A percentile compares a stretch with the other conserved stretches of the same genome.
These are phyloP conservation scores for Metschnikowia lunata DNA, from an alignment of 805 yeast genomes.

Conservation along the genomic window DNA sequence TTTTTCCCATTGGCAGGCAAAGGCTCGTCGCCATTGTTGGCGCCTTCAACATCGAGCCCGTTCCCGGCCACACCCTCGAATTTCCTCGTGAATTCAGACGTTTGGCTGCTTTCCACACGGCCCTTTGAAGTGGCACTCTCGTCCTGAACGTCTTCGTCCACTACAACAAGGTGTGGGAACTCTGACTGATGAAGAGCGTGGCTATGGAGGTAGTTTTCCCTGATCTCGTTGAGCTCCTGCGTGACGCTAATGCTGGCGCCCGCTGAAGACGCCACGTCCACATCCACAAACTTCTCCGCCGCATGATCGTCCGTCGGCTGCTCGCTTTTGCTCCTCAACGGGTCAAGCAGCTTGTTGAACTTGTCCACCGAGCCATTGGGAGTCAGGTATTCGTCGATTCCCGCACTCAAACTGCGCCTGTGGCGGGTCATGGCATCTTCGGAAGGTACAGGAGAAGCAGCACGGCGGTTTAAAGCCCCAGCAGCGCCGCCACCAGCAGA, in stretches of 20 bases:
- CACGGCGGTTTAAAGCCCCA: conserved; percentile 14
- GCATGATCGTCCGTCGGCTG: neutral
- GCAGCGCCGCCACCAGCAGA: conserved; percentile 20
- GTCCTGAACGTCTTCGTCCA: neutral
- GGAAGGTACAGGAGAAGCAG: conserved; percentile 15
- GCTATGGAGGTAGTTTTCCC: conserved; percentile 1
- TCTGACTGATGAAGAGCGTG: neutral
- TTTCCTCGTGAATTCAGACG: conserved; percentile 1
- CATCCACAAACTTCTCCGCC: conserved; percentile 28
- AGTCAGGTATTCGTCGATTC: conserved; percentile 25
- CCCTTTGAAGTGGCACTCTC: neutral
- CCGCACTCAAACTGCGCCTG: conserved; percentile 35
- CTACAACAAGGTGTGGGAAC: neutral
- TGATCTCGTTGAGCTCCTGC: conserved; percentile 5
- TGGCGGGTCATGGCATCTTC: conserved; percentile 24
- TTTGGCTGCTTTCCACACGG: neutral
- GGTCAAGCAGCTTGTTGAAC: conserved; percentile 25
- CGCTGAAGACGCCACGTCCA: conserved; percentile 23
- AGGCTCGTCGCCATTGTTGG: too few species aligned
- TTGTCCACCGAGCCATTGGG: conserved; percentile 22
- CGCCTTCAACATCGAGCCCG: neutral
- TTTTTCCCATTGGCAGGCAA: too few species aligned
- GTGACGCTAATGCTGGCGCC: conserved; percentile 14
- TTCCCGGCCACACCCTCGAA: neutral
- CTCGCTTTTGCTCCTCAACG: neutral